These are phyloP conservation scores for Leccinum huronense DNA, from an alignment of 1,284 basidiomycete genomes.

Conservation along the genomic window DNA sequence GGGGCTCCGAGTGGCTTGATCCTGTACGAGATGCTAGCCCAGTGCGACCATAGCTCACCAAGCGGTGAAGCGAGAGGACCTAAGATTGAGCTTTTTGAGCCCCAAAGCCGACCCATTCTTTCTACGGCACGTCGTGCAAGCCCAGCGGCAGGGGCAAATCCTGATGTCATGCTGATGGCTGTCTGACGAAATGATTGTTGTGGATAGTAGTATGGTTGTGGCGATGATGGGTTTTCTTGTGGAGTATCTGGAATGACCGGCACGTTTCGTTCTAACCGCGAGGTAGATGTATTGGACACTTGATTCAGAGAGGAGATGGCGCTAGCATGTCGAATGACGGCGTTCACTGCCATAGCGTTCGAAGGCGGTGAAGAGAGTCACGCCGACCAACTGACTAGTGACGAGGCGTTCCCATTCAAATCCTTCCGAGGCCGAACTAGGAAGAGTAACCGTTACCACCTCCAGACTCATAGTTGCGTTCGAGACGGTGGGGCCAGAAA, in stretches of 20 bases:
- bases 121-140: conserved; percentile 75
- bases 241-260: conserved; percentile 35
- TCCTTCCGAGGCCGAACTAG: conserved; percentile 32
- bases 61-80: conserved; percentile 42
- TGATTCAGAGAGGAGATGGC: conserved; percentile 20
- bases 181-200: conserved; percentile 52
- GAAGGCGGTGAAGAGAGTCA: conserved; percentile 25
- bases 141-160: conserved; percentile 65
- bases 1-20: conserved; percentile 36
- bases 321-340: conserved; percentile 17
- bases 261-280: conserved; percentile 30
- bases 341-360: conserved; percentile 13
- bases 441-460: conserved; percentile 32
- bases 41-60: conserved; percentile 30
- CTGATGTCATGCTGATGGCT: conserved; percentile 66
- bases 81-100: conserved; percentile 47
- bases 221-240: conserved; percentile 26
- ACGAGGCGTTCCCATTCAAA: conserved; percentile 26
- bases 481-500: conserved; percentile 26
- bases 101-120: conserved; percentile 66
- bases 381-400: conserved; percentile 18
- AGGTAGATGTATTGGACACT: conserved; percentile 5
- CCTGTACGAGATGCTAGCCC: conserved; percentile 37
- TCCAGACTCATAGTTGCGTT: conserved; percentile 36
- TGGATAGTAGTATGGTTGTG: conserved; percentile 15